Evolutionary conservation across 2,329 filamentous ascomycete genomes (phyloP).

Genomic region (Cryphonectria naterciae): DNA sequence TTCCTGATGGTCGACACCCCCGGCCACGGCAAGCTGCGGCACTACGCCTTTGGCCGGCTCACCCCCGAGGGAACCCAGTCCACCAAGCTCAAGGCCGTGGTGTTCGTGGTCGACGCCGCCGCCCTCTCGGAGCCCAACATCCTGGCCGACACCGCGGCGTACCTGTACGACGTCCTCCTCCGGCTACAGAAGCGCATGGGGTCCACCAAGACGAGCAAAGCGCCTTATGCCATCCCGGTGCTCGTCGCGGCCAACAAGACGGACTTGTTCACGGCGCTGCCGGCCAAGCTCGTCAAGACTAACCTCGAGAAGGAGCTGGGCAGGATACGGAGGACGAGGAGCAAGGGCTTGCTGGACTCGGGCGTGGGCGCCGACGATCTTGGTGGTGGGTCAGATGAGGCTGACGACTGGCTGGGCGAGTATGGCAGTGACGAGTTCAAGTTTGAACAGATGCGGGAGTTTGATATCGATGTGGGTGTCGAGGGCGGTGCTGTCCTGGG

Average conservation of each 20-base stretch:
- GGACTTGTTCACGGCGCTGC: slow-evolving; percentile 91
- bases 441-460: slow-evolving; percentile 83
- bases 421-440: slow-evolving; percentile 77
- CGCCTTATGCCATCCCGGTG: slow-evolving; percentile 67
- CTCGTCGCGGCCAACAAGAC: slow-evolving; percentile 93
- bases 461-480: slow-evolving; percentile 77
- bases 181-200: slow-evolving; percentile 70
- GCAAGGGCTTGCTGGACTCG: slow-evolving; percentile 81
- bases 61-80: slow-evolving; percentile 37
- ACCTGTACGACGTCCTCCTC: slow-evolving; percentile 88
- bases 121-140: slow-evolving; percentile 62
- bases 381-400: slow-evolving; percentile 68
- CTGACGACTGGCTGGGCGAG: slow-evolving; percentile 83
- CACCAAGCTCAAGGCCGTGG: slow-evolving; percentile 67
- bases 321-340: slow-evolving; percentile 74
- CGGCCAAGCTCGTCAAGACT: slow-evolving; percentile 73
- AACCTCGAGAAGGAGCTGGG: slow-evolving; percentile 81
- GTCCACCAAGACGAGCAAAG: slow-evolving; percentile 48
- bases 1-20: slow-evolving; percentile 87
- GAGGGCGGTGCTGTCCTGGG: slow-evolving; percentile 72
- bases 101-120: slow-evolving; percentile 89
- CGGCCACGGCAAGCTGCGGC: slow-evolving; percentile 91
- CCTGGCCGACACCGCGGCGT: slow-evolving; percentile 76
- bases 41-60: slow-evolving; percentile 63
- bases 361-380: slow-evolving; percentile 69